A percentile compares a stretch with the other conserved stretches of the same genome.
Conservation (phyloP, 495 filamentous ascomycete species). For the Pseudotulostoma volvatum region DNA sequence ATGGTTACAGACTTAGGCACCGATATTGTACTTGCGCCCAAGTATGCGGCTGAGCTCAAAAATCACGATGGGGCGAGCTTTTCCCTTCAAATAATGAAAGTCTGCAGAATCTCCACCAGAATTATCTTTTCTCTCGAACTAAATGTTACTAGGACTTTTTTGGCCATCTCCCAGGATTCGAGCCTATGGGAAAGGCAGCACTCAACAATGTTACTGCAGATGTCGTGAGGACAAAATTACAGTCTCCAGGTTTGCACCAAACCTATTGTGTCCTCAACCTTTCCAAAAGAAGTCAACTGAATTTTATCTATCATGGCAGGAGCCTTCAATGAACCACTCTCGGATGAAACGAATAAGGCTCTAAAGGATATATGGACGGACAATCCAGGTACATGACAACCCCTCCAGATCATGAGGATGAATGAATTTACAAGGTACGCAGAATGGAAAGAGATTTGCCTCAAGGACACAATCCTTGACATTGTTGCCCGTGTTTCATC, state of each 20-base stretch:
- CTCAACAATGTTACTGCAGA: not conserved
- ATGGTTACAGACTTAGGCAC: not conserved
- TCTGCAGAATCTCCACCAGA: not conserved
- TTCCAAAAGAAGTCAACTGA: not conserved
- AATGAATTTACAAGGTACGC: not conserved
- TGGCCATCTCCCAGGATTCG: not conserved
- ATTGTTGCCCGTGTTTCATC: constrained; percentile 31
- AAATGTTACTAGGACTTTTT: not conserved
- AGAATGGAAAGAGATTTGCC: constrained; percentile 9
- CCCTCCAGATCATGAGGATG: not conserved
- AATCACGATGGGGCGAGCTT: not conserved
- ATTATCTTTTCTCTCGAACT: not conserved
- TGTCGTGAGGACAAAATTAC: not conserved
- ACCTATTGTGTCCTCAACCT: not conserved
- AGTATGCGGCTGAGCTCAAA: not conserved
- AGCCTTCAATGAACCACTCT: not conserved
- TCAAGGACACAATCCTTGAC: constrained; percentile 20
- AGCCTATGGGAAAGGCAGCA: not conserved
- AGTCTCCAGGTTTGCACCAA: too few species aligned
- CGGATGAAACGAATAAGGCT: not conserved
- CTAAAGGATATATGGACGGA: not conserved
- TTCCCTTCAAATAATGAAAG: not conserved
- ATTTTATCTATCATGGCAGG: not conserved
- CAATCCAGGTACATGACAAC: not conserved
- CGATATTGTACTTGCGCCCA: not conserved